These are phyloP conservation scores for Fusarium newnesense DNA, from an alignment of 2,329 filamentous ascomycete species.

Conservation along the genomic window DNA sequence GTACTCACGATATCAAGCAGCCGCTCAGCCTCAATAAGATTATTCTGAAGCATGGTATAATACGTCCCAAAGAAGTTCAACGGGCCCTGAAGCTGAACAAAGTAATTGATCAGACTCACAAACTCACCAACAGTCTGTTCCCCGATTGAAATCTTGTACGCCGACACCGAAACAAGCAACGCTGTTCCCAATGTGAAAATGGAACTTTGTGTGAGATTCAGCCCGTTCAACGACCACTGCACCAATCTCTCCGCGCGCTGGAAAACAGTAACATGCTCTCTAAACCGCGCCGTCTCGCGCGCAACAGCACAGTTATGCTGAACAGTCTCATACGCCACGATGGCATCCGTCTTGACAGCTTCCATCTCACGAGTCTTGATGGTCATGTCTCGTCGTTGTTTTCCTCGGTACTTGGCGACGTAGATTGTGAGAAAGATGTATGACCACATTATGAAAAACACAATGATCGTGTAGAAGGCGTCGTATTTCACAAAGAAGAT, in stretches of 20 bases:
- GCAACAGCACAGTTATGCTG: constrained; percentile 72
- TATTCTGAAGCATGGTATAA: constrained; percentile 58
- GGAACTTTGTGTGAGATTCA: constrained; percentile 71
- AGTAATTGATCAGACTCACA: constrained; percentile 66
- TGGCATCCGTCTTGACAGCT: constrained; percentile 59
- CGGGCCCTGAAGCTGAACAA: constrained; percentile 69
- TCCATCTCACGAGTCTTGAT: constrained; percentile 59
- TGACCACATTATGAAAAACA: constrained; percentile 60
- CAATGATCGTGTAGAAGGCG: constrained; percentile 59
- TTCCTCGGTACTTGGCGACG: constrained; percentile 58
- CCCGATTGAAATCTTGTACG: constrained; percentile 68
- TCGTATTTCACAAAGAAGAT: constrained; percentile 59
- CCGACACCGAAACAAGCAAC: constrained; percentile 69
- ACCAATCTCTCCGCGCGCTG: constrained; percentile 53
- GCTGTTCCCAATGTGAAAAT: constrained; percentile 71
- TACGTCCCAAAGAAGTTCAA: constrained; percentile 69
- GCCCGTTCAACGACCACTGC: constrained; percentile 50
- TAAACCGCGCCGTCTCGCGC: constrained; percentile 68
- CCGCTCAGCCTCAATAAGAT: constrained; percentile 58
- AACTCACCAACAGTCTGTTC: constrained; percentile 66
- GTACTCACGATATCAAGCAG: constrained; percentile 54
- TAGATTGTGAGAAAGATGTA: constrained; percentile 63
- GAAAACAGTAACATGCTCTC: constrained; percentile 61
- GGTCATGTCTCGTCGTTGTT: constrained; percentile 57
- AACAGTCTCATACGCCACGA: constrained; percentile 65